These are phyloP conservation scores for Akanthomyces lecanii DNA, from an alignment of 2,329 filamentous ascomycete species.

Conservation along the genomic window DNA sequence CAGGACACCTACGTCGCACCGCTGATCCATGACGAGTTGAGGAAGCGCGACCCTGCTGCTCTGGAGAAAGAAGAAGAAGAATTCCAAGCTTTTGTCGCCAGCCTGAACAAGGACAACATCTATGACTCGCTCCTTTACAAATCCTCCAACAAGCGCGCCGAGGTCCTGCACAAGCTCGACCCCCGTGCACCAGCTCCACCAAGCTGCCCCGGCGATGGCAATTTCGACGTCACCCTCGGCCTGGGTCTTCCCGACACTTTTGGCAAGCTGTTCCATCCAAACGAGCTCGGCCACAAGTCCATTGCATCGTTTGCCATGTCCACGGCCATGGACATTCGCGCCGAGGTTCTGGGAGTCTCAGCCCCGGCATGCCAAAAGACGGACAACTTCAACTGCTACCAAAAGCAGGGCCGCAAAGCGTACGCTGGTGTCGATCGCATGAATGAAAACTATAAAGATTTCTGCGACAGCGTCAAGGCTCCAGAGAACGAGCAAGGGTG, in stretches of 20 bases:
- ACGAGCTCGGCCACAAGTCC: constrained; percentile 25
- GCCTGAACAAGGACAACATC: constrained; percentile 15
- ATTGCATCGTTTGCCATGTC: constrained; percentile 28
- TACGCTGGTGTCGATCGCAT: constrained; percentile 23
- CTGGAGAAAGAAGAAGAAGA: constrained; percentile 14
- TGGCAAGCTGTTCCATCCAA: constrained; percentile 32
- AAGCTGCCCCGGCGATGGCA: constrained; percentile 25
- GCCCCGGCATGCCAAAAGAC: constrained; percentile 16
- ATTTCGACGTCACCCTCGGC: constrained; percentile 16
- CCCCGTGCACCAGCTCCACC: constrained; percentile 24
- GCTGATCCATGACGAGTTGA: constrained; percentile 8
- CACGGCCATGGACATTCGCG: constrained; percentile 20
- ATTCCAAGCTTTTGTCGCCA: not conserved
- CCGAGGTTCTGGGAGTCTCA: constrained; percentile 21
- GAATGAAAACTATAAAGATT: constrained; percentile 26
- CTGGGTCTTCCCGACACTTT: constrained; percentile 30
- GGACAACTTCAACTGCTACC: constrained; percentile 27
- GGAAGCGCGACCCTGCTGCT: constrained; percentile 14
- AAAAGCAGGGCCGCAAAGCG: constrained; percentile 22
- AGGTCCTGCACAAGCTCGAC: constrained; percentile 23
- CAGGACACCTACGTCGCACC: constrained; percentile 20
- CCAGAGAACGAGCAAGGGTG: constrained; percentile 22
- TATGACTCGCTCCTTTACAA: constrained; percentile 25
- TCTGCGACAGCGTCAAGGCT: constrained; percentile 24
- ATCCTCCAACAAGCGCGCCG: constrained; percentile 20